Conservation (phyloP, 2,329 filamentous ascomycete species). For the Triangularia setosa region DNA sequence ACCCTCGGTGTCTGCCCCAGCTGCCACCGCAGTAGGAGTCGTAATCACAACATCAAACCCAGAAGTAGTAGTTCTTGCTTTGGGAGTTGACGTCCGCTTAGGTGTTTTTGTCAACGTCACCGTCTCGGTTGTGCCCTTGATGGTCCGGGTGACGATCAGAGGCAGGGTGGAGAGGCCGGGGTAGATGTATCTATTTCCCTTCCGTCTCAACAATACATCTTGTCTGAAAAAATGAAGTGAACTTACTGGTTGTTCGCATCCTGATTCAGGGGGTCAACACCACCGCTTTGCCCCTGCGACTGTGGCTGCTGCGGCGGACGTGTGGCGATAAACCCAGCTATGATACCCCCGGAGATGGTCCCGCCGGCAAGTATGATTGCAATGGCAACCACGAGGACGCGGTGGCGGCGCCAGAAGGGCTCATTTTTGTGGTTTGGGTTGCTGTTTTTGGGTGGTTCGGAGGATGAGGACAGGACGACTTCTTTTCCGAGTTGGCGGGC, state of each 20-base stretch:
- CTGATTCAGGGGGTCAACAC: too few relatives aligned
- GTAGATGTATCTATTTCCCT: neutral
- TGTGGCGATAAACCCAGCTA: neutral
- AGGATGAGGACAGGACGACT: neutral
- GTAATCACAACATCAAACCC: neutral
- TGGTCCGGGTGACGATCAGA: neutral
- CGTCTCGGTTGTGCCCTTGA: neutral
- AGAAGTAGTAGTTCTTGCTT: neutral
- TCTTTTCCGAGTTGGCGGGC: neutral
- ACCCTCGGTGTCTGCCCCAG: neutral
- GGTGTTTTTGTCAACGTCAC: neutral
- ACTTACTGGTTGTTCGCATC: neutral
- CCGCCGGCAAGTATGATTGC: neutral
- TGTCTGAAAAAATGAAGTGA: neutral
- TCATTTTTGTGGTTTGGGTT: neutral
- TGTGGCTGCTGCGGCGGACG: neutral
- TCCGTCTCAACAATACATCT: neutral
- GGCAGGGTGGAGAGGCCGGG: neutral
- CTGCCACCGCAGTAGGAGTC: neutral
- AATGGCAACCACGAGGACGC: neutral
- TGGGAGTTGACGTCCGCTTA: neutral
- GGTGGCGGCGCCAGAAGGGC: neutral
- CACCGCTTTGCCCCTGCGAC: neutral
- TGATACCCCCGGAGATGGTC: neutral
- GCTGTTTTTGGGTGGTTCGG: neutral